Conservation (phyloP, 208 protist species). For the Zelonia costaricensis region DNA sequence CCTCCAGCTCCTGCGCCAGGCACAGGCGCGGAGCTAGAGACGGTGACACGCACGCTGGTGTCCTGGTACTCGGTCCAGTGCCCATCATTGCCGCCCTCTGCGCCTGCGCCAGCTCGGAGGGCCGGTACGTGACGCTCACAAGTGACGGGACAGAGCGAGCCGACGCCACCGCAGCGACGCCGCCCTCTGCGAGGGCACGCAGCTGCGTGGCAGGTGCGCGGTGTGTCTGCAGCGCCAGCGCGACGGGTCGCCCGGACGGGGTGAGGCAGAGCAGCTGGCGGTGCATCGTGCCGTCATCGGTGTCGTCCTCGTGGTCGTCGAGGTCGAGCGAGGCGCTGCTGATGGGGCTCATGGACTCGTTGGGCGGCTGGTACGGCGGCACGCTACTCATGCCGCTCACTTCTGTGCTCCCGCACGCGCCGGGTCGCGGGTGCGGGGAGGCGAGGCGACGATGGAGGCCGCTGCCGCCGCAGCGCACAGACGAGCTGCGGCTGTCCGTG, state of each 20-base stretch:
- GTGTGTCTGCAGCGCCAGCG: not conserved
- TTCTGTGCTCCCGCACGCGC: slow-evolving; percentile 21
- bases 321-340: slow-evolving; percentile 35
- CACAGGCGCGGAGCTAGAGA: too few relatives aligned
- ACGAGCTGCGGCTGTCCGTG: too few relatives aligned
- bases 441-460: not conserved
- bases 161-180: slow-evolving; percentile 1
- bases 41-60: not conserved
- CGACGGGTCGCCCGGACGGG: not conserved
- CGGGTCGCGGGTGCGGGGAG: slow-evolving; percentile 5
- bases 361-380: slow-evolving; percentile 19
- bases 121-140: slow-evolving; percentile 42
- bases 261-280: slow-evolving; percentile 21
- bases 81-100: not conserved
- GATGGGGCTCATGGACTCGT: slow-evolving; percentile 51
- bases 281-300: slow-evolving; percentile 22
- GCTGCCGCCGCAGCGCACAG: too few relatives aligned
- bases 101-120: slow-evolving; percentile 28
- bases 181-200: not conserved
- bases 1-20: not conserved
- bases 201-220: not conserved
- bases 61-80: not conserved
- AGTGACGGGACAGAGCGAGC: slow-evolving; percentile 35
- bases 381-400: slow-evolving; percentile 36
- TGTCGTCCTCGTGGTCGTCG: slow-evolving; percentile 30